Percentiles rank a stretch among this genome's conserved stretches.
phyloP scores from a whole-genome alignment of 768 basidiomycete genomes.

The Auricularia sp. region DNA sequence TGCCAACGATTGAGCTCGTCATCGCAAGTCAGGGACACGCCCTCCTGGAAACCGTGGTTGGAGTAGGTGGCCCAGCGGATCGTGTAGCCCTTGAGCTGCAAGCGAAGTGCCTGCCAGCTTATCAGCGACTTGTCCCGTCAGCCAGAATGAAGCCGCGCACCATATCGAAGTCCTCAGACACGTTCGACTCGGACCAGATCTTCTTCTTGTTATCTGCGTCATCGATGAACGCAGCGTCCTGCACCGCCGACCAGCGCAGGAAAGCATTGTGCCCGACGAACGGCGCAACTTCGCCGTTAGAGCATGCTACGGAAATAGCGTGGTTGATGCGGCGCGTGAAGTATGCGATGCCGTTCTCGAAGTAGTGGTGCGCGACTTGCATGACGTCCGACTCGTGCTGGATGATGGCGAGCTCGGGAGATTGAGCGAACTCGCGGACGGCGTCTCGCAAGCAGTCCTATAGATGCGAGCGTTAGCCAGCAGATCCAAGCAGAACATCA shows the following conservation, averaged over 20 bases:
- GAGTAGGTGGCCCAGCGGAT: constrained; percentile 84
- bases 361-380: constrained; percentile 83
- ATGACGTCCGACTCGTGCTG: constrained; percentile 64
- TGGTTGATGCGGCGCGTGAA: constrained; percentile 69
- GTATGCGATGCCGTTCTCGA: constrained; percentile 51
- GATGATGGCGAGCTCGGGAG: constrained; percentile 78
- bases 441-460: constrained; percentile 83
- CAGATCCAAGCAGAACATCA: neutral
- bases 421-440: constrained; percentile 71
- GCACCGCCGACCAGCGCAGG: constrained; percentile 47
- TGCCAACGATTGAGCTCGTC: constrained; percentile 92
- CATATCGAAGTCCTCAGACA: constrained; percentile 56
- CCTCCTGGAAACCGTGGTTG: constrained; percentile 80
- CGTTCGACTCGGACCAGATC: constrained; percentile 58
- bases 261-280: constrained; percentile 83
- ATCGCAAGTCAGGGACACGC: constrained; percentile 79
- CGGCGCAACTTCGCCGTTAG: constrained; percentile 74
- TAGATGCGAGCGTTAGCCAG: neutral
- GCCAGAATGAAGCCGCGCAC: neutral
- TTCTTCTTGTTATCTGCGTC: constrained; percentile 39
- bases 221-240: constrained; percentile 44
- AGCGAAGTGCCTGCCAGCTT: constrained; percentile 37
- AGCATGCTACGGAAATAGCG: constrained; percentile 25
- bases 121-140: neutral
- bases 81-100: constrained; percentile 52